Evolutionary conservation across 371 early-diverging fungal genomes (phyloP), one percentile per base, ranked within the genome.

Genomic region (Mortierella sp.): DNA sequence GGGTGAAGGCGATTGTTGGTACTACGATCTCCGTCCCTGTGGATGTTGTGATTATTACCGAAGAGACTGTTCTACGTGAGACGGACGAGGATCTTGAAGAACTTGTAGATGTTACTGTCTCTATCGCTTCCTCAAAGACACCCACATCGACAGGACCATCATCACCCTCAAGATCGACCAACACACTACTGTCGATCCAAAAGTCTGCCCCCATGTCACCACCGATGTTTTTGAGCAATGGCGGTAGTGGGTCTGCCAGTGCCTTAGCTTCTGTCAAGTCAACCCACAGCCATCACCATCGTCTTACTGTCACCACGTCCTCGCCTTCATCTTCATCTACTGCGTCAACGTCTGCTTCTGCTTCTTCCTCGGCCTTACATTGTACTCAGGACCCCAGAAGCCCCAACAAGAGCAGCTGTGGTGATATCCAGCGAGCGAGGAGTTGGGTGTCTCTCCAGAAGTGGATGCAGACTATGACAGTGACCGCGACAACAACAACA

Each of bases 141-240:
- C 26, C 38, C 28, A 38, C 38, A 19, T 38, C 38, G 38, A 38
- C 31, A 26, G 14, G 26, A 26, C 28, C 58, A 11, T 4, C 26
- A 28, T 31, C 60, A 3, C 28, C 24, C 24, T 54, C 65, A 14
- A 65, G 24, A 21, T 38, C 34, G 10, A 45, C 4, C 42, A 57
- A 16, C 54, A 5, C 52, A 9, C 54, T 0, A 13, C 10, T 47
- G 8, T 63, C 63, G 31, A 80, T 84, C 50, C 80, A 80, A 38
- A 84, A 80, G 57, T 77, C 84, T 1, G 84, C 84, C 5, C 78
- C 72, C 3, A 73, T 84, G 70, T 84, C 80, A 9, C 76, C 84
- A 11, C 34, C 28, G 9, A 45, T 44, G 3, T 68, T 58, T 13
- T 16, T 24, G 42, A 5, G 42, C 42, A 38, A 38, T 38, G 42